These are phyloP conservation scores for Lasiosphaeria hispida DNA, from an alignment of 495 filamentous ascomycete genomes.

Conservation along the genomic window DNA sequence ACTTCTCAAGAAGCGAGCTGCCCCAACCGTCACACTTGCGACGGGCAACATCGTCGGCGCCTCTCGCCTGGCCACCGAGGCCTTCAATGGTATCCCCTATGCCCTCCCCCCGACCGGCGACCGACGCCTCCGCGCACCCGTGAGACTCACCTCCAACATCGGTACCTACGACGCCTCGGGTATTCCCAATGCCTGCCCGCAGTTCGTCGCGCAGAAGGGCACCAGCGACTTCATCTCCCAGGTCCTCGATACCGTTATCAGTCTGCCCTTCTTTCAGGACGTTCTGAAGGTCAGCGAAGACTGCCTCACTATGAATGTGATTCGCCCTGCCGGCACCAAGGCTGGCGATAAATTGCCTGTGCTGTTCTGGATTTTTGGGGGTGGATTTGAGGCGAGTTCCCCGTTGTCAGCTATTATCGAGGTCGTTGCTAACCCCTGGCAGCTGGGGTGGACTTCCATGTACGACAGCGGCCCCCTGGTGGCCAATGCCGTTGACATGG, in stretches of 20 bases:
- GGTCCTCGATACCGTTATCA: conserved; percentile 51
- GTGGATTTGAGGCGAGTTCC: conserved; percentile 56
- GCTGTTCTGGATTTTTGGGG: conserved; percentile 73
- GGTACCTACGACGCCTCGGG: conserved; percentile 53
- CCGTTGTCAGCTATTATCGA: neutral
- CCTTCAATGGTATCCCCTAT: conserved; percentile 50
- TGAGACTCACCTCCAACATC: conserved; percentile 39
- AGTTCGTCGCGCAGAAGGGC: conserved; percentile 50
- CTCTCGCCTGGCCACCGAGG: conserved; percentile 30
- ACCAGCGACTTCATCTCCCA: conserved; percentile 39
- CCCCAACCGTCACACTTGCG: conserved; percentile 46
- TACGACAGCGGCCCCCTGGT: conserved; percentile 61
- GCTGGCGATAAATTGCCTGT: conserved; percentile 60
- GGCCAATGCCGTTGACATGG: conserved; percentile 46
- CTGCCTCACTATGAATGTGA: conserved; percentile 64
- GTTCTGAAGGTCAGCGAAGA: conserved; percentile 56
- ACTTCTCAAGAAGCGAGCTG: conserved; percentile 37
- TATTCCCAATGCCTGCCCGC: conserved; percentile 52
- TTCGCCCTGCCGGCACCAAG: conserved; percentile 58
- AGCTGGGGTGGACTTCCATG: conserved; percentile 49
- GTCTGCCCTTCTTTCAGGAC: conserved; percentile 58
- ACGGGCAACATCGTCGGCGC: conserved; percentile 53
- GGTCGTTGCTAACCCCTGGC: conserved; percentile 10
- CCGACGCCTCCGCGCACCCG: conserved; percentile 43
- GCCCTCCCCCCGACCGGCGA: conserved; percentile 43